A percentile compares a stretch with the other conserved stretches of the same genome.
Conservation (phyloP, 2,329 filamentous ascomycete genomes). For the Epichloe bromicola region DNA sequence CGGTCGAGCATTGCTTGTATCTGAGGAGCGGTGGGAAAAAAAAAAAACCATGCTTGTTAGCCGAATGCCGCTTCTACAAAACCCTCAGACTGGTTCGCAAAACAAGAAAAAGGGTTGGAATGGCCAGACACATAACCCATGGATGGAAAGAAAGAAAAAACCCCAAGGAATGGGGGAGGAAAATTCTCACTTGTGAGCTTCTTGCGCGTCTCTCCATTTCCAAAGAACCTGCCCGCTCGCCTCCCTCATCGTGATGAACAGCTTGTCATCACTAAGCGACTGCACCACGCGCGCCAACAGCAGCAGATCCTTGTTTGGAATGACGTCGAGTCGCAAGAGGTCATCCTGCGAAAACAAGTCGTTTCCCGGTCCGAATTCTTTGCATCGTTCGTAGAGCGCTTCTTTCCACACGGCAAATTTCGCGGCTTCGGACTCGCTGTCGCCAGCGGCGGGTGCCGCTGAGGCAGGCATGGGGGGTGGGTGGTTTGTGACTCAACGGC, state of each 20-base stretch:
- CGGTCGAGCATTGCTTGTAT: conserved; percentile 46
- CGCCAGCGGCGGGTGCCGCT: conserved; percentile 12
- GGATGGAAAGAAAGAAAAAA: no score
- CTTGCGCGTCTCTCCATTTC: conserved; percentile 44
- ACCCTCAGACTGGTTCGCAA: no score
- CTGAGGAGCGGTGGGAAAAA: conserved; percentile 21
- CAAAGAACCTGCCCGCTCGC: conserved; percentile 31
- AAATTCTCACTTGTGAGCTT: conserved; percentile 44
- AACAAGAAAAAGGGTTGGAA: no score
- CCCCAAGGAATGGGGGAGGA: no score
- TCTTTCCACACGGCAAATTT: conserved; percentile 42
- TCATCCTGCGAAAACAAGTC: conserved; percentile 46
- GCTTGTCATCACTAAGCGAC: conserved; percentile 44
- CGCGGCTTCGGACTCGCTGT: conserved; percentile 19
- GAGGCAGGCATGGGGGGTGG: conserved; percentile 16
- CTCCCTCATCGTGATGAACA: conserved; percentile 36
- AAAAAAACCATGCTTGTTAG: background rate
- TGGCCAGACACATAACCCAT: no score
- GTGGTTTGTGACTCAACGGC: background rate
- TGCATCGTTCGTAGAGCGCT: conserved; percentile 42
- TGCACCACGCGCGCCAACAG: conserved; percentile 44
- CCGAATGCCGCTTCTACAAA: background rate
- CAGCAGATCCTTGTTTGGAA: conserved; percentile 42
- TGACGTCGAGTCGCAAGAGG: conserved; percentile 41
- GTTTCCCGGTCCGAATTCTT: conserved; percentile 32